Evolutionary conservation across 768 basidiomycete genomes (phyloP).

Genomic region (Daedaleopsis sinensis): DNA sequence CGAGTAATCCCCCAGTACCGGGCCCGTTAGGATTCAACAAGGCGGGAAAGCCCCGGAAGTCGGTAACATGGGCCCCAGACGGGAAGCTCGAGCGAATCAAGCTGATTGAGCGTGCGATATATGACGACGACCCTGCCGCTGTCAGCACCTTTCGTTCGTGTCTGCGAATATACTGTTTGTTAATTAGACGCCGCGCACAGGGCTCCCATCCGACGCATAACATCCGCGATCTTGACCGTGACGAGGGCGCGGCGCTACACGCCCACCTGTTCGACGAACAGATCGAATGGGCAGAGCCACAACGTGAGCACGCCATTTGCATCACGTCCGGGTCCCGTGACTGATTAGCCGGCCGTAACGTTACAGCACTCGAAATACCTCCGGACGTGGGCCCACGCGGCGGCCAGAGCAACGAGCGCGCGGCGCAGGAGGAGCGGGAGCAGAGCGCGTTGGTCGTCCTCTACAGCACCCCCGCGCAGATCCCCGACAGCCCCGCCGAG

Average conservation of each 20-base stretch:
- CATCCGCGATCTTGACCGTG: conserved; percentile 85
- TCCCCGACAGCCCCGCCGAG: conserved; percentile 81
- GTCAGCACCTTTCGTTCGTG: conserved; percentile 63
- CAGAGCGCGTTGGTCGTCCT: conserved; percentile 74
- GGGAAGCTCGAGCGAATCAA: conserved; percentile 73
- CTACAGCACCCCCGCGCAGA: conserved; percentile 70
- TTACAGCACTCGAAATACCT: conserved; percentile 65
- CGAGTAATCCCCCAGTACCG: conserved; percentile 34
- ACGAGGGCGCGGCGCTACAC: conserved; percentile 85
- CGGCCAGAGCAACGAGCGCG: conserved; percentile 67
- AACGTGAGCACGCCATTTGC: conserved; percentile 54
- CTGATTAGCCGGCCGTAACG: conserved; percentile 27
- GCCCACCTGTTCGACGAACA: conserved; percentile 83
- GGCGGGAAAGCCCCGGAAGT: conserved; percentile 69
- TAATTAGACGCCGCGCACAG: conserved; percentile 58
- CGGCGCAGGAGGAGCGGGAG: conserved; percentile 75
- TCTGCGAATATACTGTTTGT: conserved; percentile 47
- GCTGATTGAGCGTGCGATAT: conserved; percentile 83
- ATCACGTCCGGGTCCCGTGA: conserved; percentile 11
- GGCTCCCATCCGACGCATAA: conserved; percentile 71
- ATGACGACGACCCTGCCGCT: conserved; percentile 87
- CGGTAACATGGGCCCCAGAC: conserved; percentile 79
- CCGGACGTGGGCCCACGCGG: conserved; percentile 61
- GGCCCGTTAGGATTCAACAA: conserved; percentile 36
- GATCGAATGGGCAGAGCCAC: conserved; percentile 84